These are phyloP conservation scores for Dacryopinax primogenitus DNA, from an alignment of 768 basidiomycete genomes.

Conservation along the genomic window DNA sequence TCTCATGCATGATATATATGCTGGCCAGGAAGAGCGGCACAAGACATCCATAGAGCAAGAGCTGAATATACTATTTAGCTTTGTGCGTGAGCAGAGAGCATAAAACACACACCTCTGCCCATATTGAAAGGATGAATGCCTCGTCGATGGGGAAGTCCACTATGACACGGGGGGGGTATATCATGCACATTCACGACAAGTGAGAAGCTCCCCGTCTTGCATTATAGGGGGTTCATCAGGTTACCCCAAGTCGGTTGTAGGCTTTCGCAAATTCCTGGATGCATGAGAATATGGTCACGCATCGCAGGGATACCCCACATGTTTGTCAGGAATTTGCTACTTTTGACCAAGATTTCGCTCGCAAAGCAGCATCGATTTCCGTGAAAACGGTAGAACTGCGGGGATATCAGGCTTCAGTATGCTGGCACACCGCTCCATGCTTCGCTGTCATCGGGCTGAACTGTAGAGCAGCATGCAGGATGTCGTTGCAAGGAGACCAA, in stretches of 20 bases:
- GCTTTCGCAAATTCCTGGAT: not conserved
- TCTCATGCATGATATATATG: not conserved
- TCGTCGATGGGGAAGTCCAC: not conserved
- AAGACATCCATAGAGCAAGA: not conserved
- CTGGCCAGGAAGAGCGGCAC: not conserved
- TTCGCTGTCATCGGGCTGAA: not conserved
- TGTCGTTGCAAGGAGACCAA: too few species aligned
- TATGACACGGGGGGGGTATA: not conserved
- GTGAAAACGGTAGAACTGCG: not conserved
- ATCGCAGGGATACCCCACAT: not conserved
- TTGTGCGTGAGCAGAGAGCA: not conserved
- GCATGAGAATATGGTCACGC: not conserved
- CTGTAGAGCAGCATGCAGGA: too few species aligned
- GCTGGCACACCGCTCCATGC: not conserved
- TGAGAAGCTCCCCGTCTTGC: not conserved
- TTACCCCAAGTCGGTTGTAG: not conserved
- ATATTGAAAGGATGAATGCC: not conserved
- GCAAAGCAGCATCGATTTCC: not conserved
- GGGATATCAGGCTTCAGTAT: not conserved
- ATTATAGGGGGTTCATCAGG: not conserved
- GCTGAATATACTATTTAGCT: not conserved
- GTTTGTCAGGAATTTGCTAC: not conserved
- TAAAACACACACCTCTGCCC: not conserved
- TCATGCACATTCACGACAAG: not conserved
- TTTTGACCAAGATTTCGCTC: not conserved